Conservation (phyloP, 805 yeast genomes). For the Cyberlindnera euphorbiae region DNA sequence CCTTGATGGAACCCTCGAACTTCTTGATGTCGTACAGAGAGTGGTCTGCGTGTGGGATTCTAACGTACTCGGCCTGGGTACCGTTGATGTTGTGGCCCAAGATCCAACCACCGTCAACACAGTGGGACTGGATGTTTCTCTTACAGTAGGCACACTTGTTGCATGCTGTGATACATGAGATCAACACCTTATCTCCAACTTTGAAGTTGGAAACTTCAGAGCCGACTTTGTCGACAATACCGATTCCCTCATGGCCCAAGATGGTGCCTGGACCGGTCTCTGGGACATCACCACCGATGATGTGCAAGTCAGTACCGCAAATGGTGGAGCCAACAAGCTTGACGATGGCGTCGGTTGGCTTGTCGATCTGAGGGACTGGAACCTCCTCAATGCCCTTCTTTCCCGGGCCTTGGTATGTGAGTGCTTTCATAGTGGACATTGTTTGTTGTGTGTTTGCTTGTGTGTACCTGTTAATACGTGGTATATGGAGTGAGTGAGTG, state of each 20-base stretch:
- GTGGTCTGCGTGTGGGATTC: conserved; percentile 46
- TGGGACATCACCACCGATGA: conserved; percentile 56
- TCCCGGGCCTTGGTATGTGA: conserved; percentile 42
- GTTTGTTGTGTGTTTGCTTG: neutral
- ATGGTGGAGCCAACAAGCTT: conserved; percentile 55
- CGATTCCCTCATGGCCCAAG: conserved; percentile 63
- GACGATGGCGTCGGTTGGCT: conserved; percentile 52
- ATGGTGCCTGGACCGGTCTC: conserved; percentile 43
- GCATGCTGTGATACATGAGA: conserved; percentile 64
- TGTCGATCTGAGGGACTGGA: conserved; percentile 38
- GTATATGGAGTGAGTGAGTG: neutral
- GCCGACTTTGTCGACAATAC: conserved; percentile 48
- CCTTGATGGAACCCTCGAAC: conserved; percentile 33
- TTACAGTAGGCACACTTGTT: conserved; percentile 52
- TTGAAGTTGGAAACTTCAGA: conserved; percentile 42
- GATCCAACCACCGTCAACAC: conserved; percentile 51
- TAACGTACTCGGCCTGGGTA: conserved; percentile 58
- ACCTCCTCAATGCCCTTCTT: conserved; percentile 33
- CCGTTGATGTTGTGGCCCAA: conserved; percentile 59
- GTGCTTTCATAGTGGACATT: conserved; percentile 38
- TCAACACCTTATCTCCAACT: conserved; percentile 54
- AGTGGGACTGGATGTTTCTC: conserved; percentile 55
- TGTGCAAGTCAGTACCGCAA: conserved; percentile 63
- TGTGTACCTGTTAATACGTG: neutral
- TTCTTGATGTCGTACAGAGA: conserved; percentile 31